Evolutionary conservation across 208 protist genomes (phyloP).

Genomic region (Zelonia costaricensis): DNA sequence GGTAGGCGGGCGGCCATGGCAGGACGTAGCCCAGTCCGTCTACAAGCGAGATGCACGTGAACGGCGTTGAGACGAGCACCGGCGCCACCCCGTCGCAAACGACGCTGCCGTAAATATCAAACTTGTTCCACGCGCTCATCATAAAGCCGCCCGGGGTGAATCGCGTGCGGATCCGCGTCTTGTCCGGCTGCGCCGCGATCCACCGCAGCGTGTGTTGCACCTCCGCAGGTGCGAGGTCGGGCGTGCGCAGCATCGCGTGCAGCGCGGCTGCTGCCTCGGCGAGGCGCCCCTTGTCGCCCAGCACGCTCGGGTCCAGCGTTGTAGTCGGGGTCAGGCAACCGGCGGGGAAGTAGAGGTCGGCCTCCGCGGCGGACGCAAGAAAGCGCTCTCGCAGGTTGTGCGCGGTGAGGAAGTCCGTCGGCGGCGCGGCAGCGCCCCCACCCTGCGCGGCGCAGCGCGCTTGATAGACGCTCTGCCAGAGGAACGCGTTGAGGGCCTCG

Average conservation of each 20-base stretch:
- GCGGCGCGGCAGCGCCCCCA: neutral
- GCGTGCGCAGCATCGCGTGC: constrained; percentile 14
- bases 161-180: constrained; percentile 12
- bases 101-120: constrained; percentile 25
- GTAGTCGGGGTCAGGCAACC: constrained; percentile 14
- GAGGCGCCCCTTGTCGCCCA: constrained; percentile 10
- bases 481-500: constrained; percentile 21
- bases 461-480: constrained; percentile 25
- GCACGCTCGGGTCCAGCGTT: neutral
- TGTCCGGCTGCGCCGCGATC: constrained; percentile 21
- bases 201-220: constrained; percentile 14
- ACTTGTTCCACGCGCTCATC: constrained; percentile 32
- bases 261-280: constrained; percentile 9
- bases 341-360: constrained; percentile 20
- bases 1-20: constrained; percentile 5
- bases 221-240: neutral
- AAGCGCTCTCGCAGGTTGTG: constrained; percentile 23
- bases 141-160: constrained; percentile 25
- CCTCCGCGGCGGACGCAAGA: neutral
- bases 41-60: constrained; percentile 30
- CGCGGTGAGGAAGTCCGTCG: constrained; percentile 20
- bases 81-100: constrained; percentile 10
- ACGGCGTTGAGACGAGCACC: constrained; percentile 21
- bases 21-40: constrained; percentile 32
- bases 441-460: constrained; percentile 2